phyloP scores from a whole-genome alignment of 495 filamentous ascomycete genomes.

The Hypoxylon lienhwacheense region DNA sequence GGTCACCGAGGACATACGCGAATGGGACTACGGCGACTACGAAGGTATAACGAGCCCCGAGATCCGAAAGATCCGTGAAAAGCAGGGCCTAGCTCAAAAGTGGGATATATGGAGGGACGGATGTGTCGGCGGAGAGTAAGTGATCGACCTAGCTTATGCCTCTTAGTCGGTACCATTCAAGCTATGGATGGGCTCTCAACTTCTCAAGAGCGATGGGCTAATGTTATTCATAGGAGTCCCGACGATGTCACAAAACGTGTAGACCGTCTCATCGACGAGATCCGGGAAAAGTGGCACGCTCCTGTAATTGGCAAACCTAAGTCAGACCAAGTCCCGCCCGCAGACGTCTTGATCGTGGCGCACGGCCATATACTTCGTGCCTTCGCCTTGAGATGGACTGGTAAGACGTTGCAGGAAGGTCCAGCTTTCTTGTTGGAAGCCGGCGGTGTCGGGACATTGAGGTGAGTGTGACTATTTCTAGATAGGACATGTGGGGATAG shows the following conservation, averaged over 20 bases:
- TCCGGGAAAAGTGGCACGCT: constrained; percentile 61
- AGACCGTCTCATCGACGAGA: constrained; percentile 74
- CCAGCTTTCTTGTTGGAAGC: constrained; percentile 74
- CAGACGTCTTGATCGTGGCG: constrained; percentile 66
- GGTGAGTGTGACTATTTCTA: constrained; percentile 41
- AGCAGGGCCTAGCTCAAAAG: constrained; percentile 56
- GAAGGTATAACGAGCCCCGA: constrained; percentile 80
- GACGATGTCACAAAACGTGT: constrained; percentile 68
- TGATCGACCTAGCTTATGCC: constrained; percentile 6
- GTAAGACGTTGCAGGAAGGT: constrained; percentile 65
- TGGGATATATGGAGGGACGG: constrained; percentile 91
- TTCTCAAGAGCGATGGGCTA: background rate
- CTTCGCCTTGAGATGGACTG: constrained; percentile 87
- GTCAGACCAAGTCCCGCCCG: constrained; percentile 40
- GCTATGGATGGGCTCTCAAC: background rate
- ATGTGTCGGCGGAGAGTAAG: constrained; percentile 68
- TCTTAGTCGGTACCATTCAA: background rate
- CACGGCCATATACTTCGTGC: constrained; percentile 89
- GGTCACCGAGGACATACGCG: constrained; percentile 76
- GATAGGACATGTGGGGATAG: background rate
- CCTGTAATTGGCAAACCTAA: constrained; percentile 53
- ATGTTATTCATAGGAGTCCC: constrained; percentile 52
- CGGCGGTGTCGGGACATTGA: constrained; percentile 82
- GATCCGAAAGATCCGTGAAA: constrained; percentile 64
- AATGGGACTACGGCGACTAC: constrained; percentile 97